A percentile compares a stretch with the other conserved stretches of the same genome.
Conservation (phyloP, 1,284 basidiomycete species). For the Trichosporon asahii region DNA sequence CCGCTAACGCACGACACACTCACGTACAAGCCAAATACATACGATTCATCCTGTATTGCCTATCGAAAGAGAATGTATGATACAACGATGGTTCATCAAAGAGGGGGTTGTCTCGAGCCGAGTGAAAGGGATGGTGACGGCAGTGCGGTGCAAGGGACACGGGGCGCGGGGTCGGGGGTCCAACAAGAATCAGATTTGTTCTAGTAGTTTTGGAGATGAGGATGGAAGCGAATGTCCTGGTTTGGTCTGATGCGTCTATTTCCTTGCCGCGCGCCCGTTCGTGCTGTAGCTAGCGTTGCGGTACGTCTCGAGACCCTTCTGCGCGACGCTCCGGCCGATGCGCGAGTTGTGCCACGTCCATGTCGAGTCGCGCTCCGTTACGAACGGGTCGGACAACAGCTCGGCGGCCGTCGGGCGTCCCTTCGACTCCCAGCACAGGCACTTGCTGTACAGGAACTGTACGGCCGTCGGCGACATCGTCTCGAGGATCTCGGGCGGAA, state of each 20-base stretch:
- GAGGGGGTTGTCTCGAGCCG: not conserved
- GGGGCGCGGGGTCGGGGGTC: no score
- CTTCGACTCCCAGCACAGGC: constrained; percentile 86
- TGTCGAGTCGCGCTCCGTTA: constrained; percentile 62
- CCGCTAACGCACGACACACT: no score
- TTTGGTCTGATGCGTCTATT: no score
- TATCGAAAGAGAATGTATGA: not conserved
- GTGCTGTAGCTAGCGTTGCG: constrained; percentile 13
- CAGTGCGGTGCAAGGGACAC: no score
- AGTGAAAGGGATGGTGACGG: no score
- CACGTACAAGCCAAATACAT: not conserved
- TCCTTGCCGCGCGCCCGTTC: not conserved
- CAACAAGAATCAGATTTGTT: no score
- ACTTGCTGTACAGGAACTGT: constrained; percentile 80
- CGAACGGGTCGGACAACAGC: constrained; percentile 78
- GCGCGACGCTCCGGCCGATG: constrained; percentile 47
- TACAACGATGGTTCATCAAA: not conserved
- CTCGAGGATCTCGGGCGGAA: constrained; percentile 65
- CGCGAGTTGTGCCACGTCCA: constrained; percentile 63
- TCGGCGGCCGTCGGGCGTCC: constrained; percentile 79
- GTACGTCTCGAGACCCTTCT: constrained; percentile 17
- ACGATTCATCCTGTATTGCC: not conserved
- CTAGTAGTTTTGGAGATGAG: no score
- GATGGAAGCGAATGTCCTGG: no score
- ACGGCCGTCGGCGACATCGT: constrained; percentile 66